Percentiles rank a stretch among this genome's conserved stretches.
phyloP scores from a whole-genome alignment of 441 rosid genomes.

The Syzygium malaccense region DNA sequence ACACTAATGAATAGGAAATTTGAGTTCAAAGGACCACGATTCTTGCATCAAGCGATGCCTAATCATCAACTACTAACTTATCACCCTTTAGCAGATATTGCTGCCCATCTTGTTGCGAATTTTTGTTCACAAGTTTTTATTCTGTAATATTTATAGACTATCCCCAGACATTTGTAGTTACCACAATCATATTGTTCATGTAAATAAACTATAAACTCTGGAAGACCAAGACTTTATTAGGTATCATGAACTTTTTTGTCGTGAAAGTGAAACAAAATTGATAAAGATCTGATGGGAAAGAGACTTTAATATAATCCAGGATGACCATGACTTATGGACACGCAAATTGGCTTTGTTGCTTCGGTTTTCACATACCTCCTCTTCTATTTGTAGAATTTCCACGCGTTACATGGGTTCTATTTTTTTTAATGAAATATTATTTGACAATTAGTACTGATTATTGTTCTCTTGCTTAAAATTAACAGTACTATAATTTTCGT shows the following conservation, averaged over 20 bases:
- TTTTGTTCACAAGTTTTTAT: background rate
- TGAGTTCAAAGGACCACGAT: background rate
- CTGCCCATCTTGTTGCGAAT: background rate
- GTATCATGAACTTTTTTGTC: background rate
- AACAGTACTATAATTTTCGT: background rate
- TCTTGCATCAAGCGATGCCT: fast-evolving
- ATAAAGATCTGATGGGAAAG: background rate
- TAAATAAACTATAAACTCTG: too few species aligned
- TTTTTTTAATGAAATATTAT: too few species aligned
- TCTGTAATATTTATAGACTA: too few species aligned
- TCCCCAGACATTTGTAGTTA: fast-evolving
- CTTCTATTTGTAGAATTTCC: background rate
- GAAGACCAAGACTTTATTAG: background rate
- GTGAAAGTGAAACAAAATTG: background rate
- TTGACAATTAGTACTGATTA: background rate
- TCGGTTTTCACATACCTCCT: background rate
- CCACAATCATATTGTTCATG: background rate
- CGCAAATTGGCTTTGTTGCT: fast-evolving
- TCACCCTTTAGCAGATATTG: background rate
- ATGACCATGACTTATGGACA: background rate
- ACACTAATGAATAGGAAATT: background rate
- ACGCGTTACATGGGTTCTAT: fast-evolving
- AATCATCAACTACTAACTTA: background rate
- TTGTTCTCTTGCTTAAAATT: background rate
- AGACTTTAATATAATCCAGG: fast-evolving